Conservation (phyloP, 805 yeast species). For the Saccharomycopsis sp. region DNA sequence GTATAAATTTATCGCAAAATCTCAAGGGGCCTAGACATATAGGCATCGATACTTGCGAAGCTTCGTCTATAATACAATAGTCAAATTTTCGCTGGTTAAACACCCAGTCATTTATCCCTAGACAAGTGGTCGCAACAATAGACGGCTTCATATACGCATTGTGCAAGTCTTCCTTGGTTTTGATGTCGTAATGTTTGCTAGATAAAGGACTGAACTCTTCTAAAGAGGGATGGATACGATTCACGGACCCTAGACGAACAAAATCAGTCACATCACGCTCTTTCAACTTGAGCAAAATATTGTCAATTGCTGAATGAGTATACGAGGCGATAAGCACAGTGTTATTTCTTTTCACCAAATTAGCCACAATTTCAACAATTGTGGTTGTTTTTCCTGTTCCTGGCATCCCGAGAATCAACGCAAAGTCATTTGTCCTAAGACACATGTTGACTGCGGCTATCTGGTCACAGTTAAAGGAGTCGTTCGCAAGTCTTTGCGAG, state of each 20-base stretch:
- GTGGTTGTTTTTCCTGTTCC: slow-evolving; percentile 96
- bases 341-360: slow-evolving; percentile 53
- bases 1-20: slow-evolving; percentile 67
- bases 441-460: slow-evolving; percentile 58
- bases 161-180: slow-evolving; percentile 40
- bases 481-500: neutral
- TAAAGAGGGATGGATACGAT: slow-evolving; percentile 57
- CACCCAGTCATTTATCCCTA: slow-evolving; percentile 62
- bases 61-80: slow-evolving; percentile 93
- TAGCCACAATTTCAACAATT: slow-evolving; percentile 65
- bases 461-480: slow-evolving; percentile 64
- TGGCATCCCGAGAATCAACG: slow-evolving; percentile 91
- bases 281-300: slow-evolving; percentile 69
- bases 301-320: slow-evolving; percentile 96
- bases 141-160: slow-evolving; percentile 46
- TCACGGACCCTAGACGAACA: slow-evolving; percentile 58
- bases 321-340: slow-evolving; percentile 75
- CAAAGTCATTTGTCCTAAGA: slow-evolving; percentile 61
- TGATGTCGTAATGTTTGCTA: slow-evolving; percentile 27
- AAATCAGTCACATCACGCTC: slow-evolving; percentile 39
- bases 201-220: slow-evolving; percentile 43
- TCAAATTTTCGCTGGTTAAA: slow-evolving; percentile 63
- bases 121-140: slow-evolving; percentile 84
- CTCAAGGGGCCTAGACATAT: slow-evolving; percentile 82
- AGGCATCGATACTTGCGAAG: slow-evolving; percentile 92